Evolutionary conservation across 2,329 filamentous ascomycete genomes (phyloP).

Genomic region (Aspergillus spinulosporus): DNA sequence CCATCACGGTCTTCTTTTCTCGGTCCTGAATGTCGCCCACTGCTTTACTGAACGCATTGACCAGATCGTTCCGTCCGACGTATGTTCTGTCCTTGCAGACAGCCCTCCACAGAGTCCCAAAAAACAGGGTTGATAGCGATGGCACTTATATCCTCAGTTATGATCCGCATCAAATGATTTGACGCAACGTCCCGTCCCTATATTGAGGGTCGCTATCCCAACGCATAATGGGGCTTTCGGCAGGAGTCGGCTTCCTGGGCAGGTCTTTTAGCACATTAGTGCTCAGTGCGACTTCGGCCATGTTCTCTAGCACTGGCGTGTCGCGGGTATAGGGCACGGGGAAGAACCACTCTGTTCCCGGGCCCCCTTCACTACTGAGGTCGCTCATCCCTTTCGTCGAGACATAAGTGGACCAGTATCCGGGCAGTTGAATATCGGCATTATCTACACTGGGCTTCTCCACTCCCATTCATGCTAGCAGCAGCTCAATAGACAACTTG

Average conservation of each 20-base stretch:
- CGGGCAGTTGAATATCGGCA: not conserved
- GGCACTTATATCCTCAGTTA: constrained; percentile 45
- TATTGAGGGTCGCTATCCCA: constrained; percentile 38
- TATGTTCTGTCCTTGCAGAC: constrained; percentile 51
- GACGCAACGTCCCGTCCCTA: constrained; percentile 36
- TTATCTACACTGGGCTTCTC: not conserved
- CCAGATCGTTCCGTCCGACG: constrained; percentile 43
- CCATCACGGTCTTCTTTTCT: constrained; percentile 44
- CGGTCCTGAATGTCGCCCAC: constrained; percentile 39
- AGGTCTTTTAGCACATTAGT: constrained; percentile 27
- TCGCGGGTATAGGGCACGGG: not conserved
- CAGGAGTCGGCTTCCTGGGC: constrained; percentile 34
- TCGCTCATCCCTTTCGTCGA: not conserved
- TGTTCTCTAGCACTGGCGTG: not conserved
- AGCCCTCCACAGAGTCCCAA: constrained; percentile 52
- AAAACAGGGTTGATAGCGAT: constrained; percentile 54
- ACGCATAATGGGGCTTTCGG: constrained; percentile 32
- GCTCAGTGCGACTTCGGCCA: constrained; percentile 23
- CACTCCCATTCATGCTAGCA: constrained; percentile 50
- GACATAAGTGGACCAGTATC: not conserved
- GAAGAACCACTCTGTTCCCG: not conserved
- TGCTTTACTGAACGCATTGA: constrained; percentile 44
- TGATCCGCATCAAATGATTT: constrained; percentile 46
- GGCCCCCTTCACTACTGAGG: not conserved
- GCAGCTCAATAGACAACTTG: constrained; percentile 43